phyloP scores from a whole-genome alignment of 2,329 filamentous ascomycete genomes.

The Aspergillus pseudoterreus region DNA sequence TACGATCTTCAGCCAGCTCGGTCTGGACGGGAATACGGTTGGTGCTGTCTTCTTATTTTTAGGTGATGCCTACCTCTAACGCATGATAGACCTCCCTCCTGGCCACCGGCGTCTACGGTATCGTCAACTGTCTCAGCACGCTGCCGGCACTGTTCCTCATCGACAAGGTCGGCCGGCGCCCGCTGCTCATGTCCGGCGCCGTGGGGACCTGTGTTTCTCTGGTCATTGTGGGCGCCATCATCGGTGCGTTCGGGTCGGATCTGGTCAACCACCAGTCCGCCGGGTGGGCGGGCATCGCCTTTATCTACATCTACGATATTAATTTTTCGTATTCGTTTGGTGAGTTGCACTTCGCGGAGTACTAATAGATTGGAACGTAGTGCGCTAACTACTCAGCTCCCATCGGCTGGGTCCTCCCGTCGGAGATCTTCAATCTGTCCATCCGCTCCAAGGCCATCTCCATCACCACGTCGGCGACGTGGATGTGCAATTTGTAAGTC shows the following conservation, averaged over 20 bases:
- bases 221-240: conserved; percentile 33
- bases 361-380: too few species aligned
- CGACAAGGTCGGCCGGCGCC: conserved; percentile 31
- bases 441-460: conserved; percentile 38
- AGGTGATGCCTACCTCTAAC: not conserved
- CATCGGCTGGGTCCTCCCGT: conserved; percentile 38
- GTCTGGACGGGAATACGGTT: conserved; percentile 35
- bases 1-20: conserved; percentile 45
- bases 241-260: conserved; percentile 29
- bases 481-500: conserved; percentile 32
- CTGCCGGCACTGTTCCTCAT: conserved; percentile 33
- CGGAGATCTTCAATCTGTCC: conserved; percentile 37
- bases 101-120: conserved; percentile 36
- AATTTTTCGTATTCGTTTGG: conserved; percentile 38
- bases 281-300: conserved; percentile 36
- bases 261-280: conserved; percentile 27
- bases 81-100: conserved; percentile 27
- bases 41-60: not conserved
- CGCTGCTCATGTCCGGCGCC: conserved; percentile 34
- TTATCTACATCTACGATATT: conserved; percentile 37
- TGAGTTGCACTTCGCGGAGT: conserved; percentile 10
- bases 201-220: conserved; percentile 33
- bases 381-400: conserved; percentile 20
- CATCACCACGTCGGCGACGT: conserved; percentile 27
- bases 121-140: conserved; percentile 36